Base-by-base conservation (phyloP, 2,329 filamentous ascomycete genomes). In the Lachnellula subtilissima region DNA sequence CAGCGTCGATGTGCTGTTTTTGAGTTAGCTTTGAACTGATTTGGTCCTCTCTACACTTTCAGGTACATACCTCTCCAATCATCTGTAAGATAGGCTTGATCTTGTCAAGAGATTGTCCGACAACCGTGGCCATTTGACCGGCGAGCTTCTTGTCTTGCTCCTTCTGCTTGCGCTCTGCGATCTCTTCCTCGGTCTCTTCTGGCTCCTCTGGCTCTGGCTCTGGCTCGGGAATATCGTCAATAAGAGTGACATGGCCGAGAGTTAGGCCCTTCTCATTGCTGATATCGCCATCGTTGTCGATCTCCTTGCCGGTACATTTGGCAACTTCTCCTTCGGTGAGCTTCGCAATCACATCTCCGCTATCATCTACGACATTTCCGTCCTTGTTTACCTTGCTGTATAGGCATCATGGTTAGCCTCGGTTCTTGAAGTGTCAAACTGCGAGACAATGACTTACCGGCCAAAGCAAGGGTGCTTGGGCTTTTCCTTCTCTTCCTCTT, bases 51-150 rank as follows among this genome's bases (percentile, higher is more conserved):
- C 9, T 11, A 11, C 8, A 32, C 3, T 32, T 32, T 32, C 28
- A 46, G 5, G 9, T 5, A 45, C 42, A 12, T 45, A 87, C 85
- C 61, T 91, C 87, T 4, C 84, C 88, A 72, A 96, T 96, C 76
- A 91, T 82, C 75, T 89, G 91, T 78, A 89, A 88, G 68, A 96
- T 85, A 9, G 91, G 91, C 63, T 88, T 85, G 69, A 96, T 83
- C 70, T 86, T 88, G 67, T 96, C 90, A 6, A 96, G 79, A 14
- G 89, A 89, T 71, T 92, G 84, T 67, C 87, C 81, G 64, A 95
- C 83, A 65, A 88, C 87, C 55, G 73, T 76, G 12, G 80, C 78
- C 77, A 96, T 91, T 75, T 89, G 87, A 59, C 82, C 79, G 1
- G 91, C 91, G 39, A 96, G 80, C 74, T 95, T 84, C 61, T 78